Percentiles rank a stretch among this genome's conserved stretches.
Conservation (phyloP, 106 monocot genomes). For the Dioscorea dumetorum region DNA sequence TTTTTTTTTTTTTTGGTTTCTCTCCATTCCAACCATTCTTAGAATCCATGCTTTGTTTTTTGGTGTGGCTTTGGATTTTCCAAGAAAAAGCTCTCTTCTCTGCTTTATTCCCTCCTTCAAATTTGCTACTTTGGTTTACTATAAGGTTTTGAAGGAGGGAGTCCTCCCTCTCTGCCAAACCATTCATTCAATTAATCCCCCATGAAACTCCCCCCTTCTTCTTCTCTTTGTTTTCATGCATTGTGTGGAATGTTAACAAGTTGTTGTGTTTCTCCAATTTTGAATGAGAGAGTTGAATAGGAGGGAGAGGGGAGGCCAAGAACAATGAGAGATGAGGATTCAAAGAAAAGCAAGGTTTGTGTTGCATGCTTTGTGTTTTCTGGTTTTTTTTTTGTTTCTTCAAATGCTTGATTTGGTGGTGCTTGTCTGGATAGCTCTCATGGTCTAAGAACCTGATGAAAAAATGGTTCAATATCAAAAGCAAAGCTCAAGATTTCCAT, state of each 20-base stretch:
- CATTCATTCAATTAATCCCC: not conserved
- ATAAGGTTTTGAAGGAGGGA: slow-evolving; percentile 2
- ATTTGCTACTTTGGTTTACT: not conserved
- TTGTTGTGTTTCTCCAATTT: not conserved
- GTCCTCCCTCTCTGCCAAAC: not conserved
- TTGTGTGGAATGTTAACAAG: not conserved
- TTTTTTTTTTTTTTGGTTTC: not conserved
- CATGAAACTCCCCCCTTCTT: not conserved
- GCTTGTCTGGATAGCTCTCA: slow-evolving; percentile 35
- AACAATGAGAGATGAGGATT: slow-evolving; percentile 75
- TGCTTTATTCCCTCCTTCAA: slow-evolving; percentile 8
- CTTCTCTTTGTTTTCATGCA: not conserved
- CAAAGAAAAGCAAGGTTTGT: slow-evolving; percentile 77
- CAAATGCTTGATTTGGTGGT: not conserved
- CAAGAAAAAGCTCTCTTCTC: not conserved
- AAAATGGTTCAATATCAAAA: slow-evolving; percentile 79
- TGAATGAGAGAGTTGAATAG: not conserved
- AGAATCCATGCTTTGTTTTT: not conserved
- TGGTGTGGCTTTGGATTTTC: slow-evolving; percentile 3
- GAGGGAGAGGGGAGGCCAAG: slow-evolving; percentile 15
- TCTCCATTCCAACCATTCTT: not conserved
- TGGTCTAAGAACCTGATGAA: slow-evolving; percentile 70
- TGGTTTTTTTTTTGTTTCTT: not conserved
- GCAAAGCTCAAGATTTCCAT: slow-evolving; percentile 66
- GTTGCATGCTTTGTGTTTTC: slow-evolving; percentile 2